phyloP scores from a whole-genome alignment of 345 rosid species.

The Microthlaspi erraticum region DNA sequence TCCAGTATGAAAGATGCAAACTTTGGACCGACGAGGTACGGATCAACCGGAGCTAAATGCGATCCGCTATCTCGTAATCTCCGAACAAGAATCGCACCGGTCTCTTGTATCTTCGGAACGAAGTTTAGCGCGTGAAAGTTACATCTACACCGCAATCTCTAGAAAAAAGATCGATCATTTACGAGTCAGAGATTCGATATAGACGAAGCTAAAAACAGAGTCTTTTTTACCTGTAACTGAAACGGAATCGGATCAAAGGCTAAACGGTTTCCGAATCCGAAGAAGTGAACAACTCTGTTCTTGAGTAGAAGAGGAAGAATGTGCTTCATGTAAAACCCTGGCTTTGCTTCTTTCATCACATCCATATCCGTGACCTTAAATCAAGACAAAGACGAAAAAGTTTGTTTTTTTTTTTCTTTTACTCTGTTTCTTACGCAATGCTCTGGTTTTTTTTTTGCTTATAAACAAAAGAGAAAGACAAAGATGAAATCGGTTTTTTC shows the following conservation, averaged over 20 bases:
- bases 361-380: constrained; percentile 78
- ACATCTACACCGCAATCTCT: constrained; percentile 99
- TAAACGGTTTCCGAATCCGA: constrained; percentile 94
- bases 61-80: constrained; percentile 64
- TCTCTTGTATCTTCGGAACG: constrained; percentile 84
- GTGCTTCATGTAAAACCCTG: constrained; percentile 77
- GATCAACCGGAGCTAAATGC: constrained; percentile 68
- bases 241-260: constrained; percentile 94
- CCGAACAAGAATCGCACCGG: constrained; percentile 73
- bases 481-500: neutral
- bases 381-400: neutral
- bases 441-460: too few species aligned
- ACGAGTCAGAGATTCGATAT: neutral
- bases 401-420: too few species aligned
- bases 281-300: constrained; percentile 80
- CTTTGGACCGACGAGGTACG: constrained; percentile 70
- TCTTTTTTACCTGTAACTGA: constrained; percentile 77
- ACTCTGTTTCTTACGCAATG: too few species aligned
- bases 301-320: constrained; percentile 79
- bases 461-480: neutral
- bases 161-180: constrained; percentile 38
- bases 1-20: constrained; percentile 56
- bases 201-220: neutral
- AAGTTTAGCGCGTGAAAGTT: constrained; percentile 87
- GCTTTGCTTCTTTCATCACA: constrained; percentile 80